These are phyloP conservation scores for Pilatotrama ljubarskyi DNA, from an alignment of 768 basidiomycete species.

Conservation along the genomic window DNA sequence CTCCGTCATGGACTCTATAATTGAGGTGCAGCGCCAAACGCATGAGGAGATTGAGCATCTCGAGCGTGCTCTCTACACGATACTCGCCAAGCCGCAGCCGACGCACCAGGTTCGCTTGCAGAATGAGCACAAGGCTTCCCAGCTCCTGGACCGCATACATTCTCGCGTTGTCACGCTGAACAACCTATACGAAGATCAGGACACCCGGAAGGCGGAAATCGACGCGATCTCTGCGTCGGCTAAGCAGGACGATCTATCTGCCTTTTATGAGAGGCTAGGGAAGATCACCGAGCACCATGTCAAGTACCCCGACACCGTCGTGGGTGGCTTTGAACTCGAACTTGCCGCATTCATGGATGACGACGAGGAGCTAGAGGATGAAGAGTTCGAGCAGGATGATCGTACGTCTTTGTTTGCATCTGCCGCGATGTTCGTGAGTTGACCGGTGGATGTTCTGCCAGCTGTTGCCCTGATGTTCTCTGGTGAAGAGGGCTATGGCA, in stretches of 20 bases:
- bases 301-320: slow-evolving; percentile 89
- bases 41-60: slow-evolving; percentile 96
- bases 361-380: slow-evolving; percentile 69
- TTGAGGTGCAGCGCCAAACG: slow-evolving; percentile 92
- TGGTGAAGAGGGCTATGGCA: slow-evolving; percentile 93
- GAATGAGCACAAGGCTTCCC: slow-evolving; percentile 86
- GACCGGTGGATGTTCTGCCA: slow-evolving; percentile 30
- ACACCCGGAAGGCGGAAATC: slow-evolving; percentile 67
- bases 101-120: slow-evolving; percentile 66
- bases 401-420: slow-evolving; percentile 52
- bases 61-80: slow-evolving; percentile 80
- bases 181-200: slow-evolving; percentile 76
- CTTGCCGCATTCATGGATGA: slow-evolving; percentile 77
- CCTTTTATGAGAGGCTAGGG: slow-evolving; percentile 94
- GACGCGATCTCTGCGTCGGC: slow-evolving; percentile 58
- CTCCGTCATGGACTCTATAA: slow-evolving; percentile 79
- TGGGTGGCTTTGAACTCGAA: slow-evolving; percentile 82
- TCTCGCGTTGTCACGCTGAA: slow-evolving; percentile 66
- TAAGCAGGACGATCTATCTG: slow-evolving; percentile 70
- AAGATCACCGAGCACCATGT: slow-evolving; percentile 96
- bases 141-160: slow-evolving; percentile 83
- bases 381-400: slow-evolving; percentile 82
- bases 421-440: not conserved
- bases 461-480: slow-evolving; percentile 87
- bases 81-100: slow-evolving; percentile 68